These are phyloP conservation scores for Nectriaceae sp. DNA, from an alignment of 2,329 filamentous ascomycete genomes.

Conservation along the genomic window DNA sequence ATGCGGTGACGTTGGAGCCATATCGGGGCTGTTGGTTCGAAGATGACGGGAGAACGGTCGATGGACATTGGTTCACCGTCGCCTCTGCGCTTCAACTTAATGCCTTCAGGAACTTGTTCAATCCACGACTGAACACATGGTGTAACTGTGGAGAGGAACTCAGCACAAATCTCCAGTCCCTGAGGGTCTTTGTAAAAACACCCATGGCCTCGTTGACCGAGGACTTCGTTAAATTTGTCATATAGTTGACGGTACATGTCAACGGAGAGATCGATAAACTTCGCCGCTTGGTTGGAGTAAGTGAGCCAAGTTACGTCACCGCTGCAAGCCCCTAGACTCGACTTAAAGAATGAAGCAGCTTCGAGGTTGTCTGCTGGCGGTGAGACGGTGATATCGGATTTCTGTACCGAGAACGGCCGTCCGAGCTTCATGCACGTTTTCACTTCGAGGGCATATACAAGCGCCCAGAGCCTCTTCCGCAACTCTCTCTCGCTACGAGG, in stretches of 20 bases:
- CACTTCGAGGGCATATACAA: conserved; percentile 48
- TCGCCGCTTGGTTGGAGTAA: conserved; percentile 17
- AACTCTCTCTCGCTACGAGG: conserved; percentile 41
- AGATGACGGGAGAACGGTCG: conserved; percentile 27
- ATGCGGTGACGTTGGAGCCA: conserved; percentile 44
- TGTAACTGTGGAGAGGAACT: conserved; percentile 21
- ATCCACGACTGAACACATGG: conserved; percentile 30
- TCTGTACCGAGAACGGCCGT: conserved; percentile 41
- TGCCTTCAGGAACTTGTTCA: conserved; percentile 33
- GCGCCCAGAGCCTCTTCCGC: conserved; percentile 55
- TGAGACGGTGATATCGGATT: conserved; percentile 36
- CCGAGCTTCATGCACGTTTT: conserved; percentile 50
- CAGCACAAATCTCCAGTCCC: conserved; percentile 18
- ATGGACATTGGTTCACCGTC: conserved; percentile 35
- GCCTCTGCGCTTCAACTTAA: conserved; percentile 37
- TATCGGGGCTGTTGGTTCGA: conserved; percentile 33
- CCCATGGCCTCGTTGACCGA: conserved; percentile 3
- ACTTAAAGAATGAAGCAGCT: conserved; percentile 15
- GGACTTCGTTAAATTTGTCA: conserved; percentile 17
- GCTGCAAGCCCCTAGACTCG: conserved; percentile 15
- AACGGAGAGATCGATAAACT: conserved; percentile 17
- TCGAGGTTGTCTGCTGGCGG: conserved; percentile 33
- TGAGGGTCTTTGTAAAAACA: conserved; percentile 16
- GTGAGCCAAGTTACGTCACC: conserved; percentile 25
- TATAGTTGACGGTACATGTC: conserved; percentile 34